A percentile compares a stretch with the other conserved stretches of the same genome.
Evolutionary conservation across 1,284 basidiomycete species (phyloP).

Genomic region (Moesziomyces globuligerus): DNA sequence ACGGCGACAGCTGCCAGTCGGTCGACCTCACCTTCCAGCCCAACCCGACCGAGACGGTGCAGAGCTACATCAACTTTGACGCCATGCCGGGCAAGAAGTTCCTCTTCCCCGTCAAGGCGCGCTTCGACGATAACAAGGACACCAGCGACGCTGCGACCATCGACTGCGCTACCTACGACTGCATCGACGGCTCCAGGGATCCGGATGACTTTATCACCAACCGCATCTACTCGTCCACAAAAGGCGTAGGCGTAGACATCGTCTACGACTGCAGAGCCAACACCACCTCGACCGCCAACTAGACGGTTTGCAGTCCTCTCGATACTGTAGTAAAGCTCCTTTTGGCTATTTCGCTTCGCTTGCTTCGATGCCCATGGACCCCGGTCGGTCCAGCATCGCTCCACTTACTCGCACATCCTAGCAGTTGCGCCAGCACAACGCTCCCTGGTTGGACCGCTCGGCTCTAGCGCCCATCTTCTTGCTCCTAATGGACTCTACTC

Average conservation of each 20-base stretch:
- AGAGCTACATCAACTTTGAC: slow-evolving; percentile 32
- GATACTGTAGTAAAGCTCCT: too few relatives aligned
- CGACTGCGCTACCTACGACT: slow-evolving; percentile 18
- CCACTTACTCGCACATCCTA: background rate
- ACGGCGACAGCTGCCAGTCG: slow-evolving; percentile 29
- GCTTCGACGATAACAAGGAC: slow-evolving; percentile 27
- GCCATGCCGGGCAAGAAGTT: slow-evolving; percentile 35
- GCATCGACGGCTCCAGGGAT: slow-evolving; percentile 26
- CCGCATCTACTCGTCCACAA: slow-evolving; percentile 24
- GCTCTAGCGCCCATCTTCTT: too few relatives aligned
- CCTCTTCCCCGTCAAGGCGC: slow-evolving; percentile 28
- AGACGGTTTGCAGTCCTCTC: background rate
- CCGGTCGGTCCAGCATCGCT: slow-evolving; percentile 13
- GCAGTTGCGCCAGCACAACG: background rate
- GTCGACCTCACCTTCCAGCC: slow-evolving; percentile 34
- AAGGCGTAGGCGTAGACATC: slow-evolving; percentile 30
- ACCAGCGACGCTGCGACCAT: slow-evolving; percentile 12
- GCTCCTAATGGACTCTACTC: background rate
- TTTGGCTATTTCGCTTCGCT: background rate
- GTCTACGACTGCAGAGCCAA: slow-evolving; percentile 35
- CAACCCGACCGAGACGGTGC: slow-evolving; percentile 25
- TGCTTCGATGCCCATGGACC: slow-evolving; percentile 1
- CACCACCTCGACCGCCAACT: slow-evolving; percentile 17
- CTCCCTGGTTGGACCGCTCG: background rate
- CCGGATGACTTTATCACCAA: slow-evolving; percentile 37